These are phyloP conservation scores for Astraeus odoratus DNA, from an alignment of 768 basidiomycete species.

Conservation along the genomic window DNA sequence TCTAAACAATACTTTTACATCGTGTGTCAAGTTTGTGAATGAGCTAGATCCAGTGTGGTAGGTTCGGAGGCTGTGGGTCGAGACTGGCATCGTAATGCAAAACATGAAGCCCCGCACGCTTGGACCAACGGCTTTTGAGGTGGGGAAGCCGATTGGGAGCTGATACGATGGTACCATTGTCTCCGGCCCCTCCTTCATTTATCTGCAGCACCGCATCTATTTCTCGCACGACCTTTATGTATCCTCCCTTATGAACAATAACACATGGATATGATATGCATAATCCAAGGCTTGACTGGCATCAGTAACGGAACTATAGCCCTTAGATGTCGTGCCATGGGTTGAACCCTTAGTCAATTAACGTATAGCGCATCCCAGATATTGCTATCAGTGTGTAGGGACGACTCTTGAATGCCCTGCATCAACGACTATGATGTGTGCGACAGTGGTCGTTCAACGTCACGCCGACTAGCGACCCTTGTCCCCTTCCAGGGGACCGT, in stretches of 20 bases:
- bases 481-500: too few species aligned
- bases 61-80: conserved; percentile 13
- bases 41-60: conserved; percentile 11
- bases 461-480: too few species aligned
- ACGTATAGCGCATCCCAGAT: too few species aligned
- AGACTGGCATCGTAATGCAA: conserved; percentile 59
- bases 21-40: conserved; percentile 1
- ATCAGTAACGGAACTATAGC: too few species aligned
- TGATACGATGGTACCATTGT: conserved; percentile 42
- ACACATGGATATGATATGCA: neutral
- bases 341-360: too few species aligned
- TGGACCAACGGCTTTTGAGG: conserved; percentile 80
- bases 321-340: too few species aligned
- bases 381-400: too few species aligned
- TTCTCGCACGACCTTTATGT: neutral
- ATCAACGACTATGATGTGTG: too few species aligned
- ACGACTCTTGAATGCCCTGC: too few species aligned
- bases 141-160: conserved; percentile 86
- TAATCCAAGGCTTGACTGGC: too few species aligned
- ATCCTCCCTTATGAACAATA: neutral
- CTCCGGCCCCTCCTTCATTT: conserved; percentile 17
- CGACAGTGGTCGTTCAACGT: too few species aligned
- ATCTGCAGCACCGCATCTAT: neutral
- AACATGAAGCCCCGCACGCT: conserved; percentile 98
- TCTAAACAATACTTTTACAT: conserved; percentile 41